Evolutionary conservation across 805 yeast species (phyloP).

Genomic region (Metschnikowia hibisci): DNA sequence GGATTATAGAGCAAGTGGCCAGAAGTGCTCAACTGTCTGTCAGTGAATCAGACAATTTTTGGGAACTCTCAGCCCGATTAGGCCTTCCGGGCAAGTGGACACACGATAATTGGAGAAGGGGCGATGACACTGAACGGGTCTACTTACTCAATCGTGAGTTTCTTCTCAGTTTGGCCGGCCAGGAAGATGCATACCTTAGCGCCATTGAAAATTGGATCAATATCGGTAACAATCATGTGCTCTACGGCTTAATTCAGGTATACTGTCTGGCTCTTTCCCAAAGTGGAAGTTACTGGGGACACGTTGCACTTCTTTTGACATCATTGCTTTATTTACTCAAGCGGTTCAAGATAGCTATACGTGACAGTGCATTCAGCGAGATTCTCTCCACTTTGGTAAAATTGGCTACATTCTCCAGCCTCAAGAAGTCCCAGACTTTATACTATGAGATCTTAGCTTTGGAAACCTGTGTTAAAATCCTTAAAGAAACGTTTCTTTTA

Average conservation of each 20-base stretch:
- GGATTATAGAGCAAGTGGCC: constrained; percentile 23
- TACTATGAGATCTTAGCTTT: constrained; percentile 9
- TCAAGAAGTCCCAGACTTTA: constrained; percentile 1
- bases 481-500: constrained; percentile 17
- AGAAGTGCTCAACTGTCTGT: constrained; percentile 13
- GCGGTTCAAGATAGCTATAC: constrained; percentile 18
- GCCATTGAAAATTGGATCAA: constrained; percentile 24
- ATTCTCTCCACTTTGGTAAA: constrained; percentile 22
- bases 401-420: constrained; percentile 5
- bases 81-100: constrained; percentile 26
- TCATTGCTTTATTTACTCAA: constrained; percentile 18
- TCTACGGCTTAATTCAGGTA: constrained; percentile 29
- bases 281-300: constrained; percentile 28
- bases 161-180: constrained; percentile 18
- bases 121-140: constrained; percentile 24
- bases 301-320: constrained; percentile 22
- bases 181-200: constrained; percentile 15
- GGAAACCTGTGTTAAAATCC: constrained; percentile 11
- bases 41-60: constrained; percentile 16
- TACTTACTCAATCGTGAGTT: constrained; percentile 26
- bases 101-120: constrained; percentile 22
- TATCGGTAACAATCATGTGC: constrained; percentile 17
- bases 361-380: constrained; percentile 20
- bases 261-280: constrained; percentile 23
- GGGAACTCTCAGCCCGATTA: constrained; percentile 22